Conservation (phyloP, 495 filamentous ascomycete genomes). For the Podospora didyma region DNA sequence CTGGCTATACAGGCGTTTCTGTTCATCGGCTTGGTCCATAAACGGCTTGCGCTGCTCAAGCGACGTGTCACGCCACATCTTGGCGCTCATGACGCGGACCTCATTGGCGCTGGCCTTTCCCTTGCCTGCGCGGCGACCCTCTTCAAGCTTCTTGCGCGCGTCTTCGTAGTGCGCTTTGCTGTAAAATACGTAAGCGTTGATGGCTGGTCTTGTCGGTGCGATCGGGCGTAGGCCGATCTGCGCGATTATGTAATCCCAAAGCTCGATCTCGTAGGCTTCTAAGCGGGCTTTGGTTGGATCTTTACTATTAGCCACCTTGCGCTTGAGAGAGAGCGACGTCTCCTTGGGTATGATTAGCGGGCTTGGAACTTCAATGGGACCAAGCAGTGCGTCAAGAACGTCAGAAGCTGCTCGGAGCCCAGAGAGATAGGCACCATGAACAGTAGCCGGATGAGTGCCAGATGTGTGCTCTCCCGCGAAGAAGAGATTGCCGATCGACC, state of each 20-base stretch:
- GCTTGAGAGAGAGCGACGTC: slow-evolving; percentile 40
- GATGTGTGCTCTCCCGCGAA: slow-evolving; percentile 97
- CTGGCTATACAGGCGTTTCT: slow-evolving; percentile 59
- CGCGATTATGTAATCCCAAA: slow-evolving; percentile 62
- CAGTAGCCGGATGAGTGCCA: slow-evolving; percentile 91
- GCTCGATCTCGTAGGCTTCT: slow-evolving; percentile 68
- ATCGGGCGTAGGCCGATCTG: slow-evolving; percentile 69
- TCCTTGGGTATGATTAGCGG: slow-evolving; percentile 71
- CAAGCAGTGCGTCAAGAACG: slow-evolving; percentile 70
- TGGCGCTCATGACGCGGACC: slow-evolving; percentile 73
- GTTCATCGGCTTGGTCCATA: slow-evolving; percentile 62
- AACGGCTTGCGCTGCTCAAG: slow-evolving; percentile 70
- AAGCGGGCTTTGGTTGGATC: slow-evolving; percentile 52
- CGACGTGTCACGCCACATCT: slow-evolving; percentile 80
- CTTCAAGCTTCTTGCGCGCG: slow-evolving; percentile 69
- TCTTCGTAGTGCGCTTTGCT: slow-evolving; percentile 76
- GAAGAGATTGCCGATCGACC: slow-evolving; percentile 77
- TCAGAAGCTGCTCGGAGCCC: slow-evolving; percentile 86
- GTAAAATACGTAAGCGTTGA: slow-evolving; percentile 72
- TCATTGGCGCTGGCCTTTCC: slow-evolving; percentile 71
- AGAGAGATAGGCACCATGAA: slow-evolving; percentile 93
- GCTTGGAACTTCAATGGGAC: slow-evolving; percentile 70
- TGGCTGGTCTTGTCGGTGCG: slow-evolving; percentile 63
- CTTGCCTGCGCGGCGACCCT: slow-evolving; percentile 57
- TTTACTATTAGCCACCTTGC: slow-evolving; percentile 46